These are phyloP conservation scores for Neurospora terricola DNA, from an alignment of 495 filamentous ascomycete genomes.

Conservation along the genomic window DNA sequence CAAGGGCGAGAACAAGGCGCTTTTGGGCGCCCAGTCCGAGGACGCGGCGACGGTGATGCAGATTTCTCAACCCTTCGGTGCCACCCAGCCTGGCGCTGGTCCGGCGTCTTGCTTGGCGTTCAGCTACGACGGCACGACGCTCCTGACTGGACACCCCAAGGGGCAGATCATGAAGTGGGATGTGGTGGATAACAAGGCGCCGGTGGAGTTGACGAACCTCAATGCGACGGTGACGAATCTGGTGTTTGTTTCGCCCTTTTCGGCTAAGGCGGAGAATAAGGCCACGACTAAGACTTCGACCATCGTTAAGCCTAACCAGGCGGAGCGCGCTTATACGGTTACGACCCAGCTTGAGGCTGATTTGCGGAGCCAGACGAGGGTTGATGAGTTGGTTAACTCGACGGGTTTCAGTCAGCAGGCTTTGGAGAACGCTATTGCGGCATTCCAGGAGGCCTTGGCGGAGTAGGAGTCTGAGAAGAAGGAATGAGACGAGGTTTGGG, in stretches of 20 bases:
- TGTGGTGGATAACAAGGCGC: slow-evolving; percentile 50
- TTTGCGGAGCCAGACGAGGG: slow-evolving; percentile 23
- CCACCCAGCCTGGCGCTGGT: slow-evolving; percentile 44
- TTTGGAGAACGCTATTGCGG: slow-evolving; percentile 17
- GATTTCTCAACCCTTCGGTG: slow-evolving; percentile 50
- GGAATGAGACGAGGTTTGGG: not conserved
- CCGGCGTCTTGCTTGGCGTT: slow-evolving; percentile 52
- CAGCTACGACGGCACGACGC: slow-evolving; percentile 70
- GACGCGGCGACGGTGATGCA: slow-evolving; percentile 40
- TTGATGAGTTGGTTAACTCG: slow-evolving; percentile 28
- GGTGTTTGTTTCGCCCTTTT: slow-evolving; percentile 46
- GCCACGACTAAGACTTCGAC: slow-evolving; percentile 41
- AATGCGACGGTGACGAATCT: slow-evolving; percentile 75
- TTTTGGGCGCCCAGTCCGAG: slow-evolving; percentile 49
- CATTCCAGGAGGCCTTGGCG: slow-evolving; percentile 20
- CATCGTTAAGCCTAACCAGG: slow-evolving; percentile 63
- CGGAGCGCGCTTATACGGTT: slow-evolving; percentile 59
- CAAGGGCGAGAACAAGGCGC: slow-evolving; percentile 31
- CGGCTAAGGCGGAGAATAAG: not conserved
- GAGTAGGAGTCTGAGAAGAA: not conserved
- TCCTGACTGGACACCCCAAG: slow-evolving; percentile 72
- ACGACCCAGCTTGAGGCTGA: slow-evolving; percentile 49
- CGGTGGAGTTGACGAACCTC: slow-evolving; percentile 54
- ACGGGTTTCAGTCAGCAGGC: slow-evolving; percentile 25
- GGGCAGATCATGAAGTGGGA: slow-evolving; percentile 70